A percentile compares a stretch with the other conserved stretches of the same genome.
Conservation (phyloP, 306 rosid species). For the Arachis stenosperma region DNA sequence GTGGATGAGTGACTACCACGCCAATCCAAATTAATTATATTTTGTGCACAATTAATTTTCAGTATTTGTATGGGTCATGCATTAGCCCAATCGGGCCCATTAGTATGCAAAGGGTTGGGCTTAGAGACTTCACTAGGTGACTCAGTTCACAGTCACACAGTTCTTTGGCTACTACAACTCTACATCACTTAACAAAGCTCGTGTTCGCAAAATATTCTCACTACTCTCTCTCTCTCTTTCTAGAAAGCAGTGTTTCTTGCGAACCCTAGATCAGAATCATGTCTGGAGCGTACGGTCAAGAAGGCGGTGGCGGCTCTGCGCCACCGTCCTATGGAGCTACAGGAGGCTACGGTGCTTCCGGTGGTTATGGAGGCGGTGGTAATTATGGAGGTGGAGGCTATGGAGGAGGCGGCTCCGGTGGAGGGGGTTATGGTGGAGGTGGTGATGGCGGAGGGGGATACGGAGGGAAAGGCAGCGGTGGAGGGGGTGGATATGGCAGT, state of each 20-base stretch:
- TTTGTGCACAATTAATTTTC: too few species aligned
- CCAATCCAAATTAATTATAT: too few species aligned
- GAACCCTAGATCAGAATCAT: slow-evolving; percentile 64
- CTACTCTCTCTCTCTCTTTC: slow-evolving; percentile 34
- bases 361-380: slow-evolving; percentile 59
- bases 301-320: slow-evolving; percentile 68
- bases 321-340: slow-evolving; percentile 72
- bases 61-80: not conserved
- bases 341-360: slow-evolving; percentile 51
- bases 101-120: not conserved
- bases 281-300: slow-evolving; percentile 95
- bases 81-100: not conserved
- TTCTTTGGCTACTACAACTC: not conserved
- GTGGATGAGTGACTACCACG: too few species aligned
- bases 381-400: slow-evolving; percentile 47
- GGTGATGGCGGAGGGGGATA: slow-evolving; percentile 49
- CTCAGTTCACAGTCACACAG: slow-evolving; percentile 4
- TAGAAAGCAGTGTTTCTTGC: slow-evolving; percentile 33
- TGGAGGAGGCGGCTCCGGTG: slow-evolving; percentile 41
- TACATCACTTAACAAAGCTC: not conserved
- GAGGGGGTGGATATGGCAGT: slow-evolving; percentile 50
- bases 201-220: slow-evolving; percentile 21
- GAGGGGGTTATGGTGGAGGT: slow-evolving; percentile 50
- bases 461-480: slow-evolving; percentile 44
- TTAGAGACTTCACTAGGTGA: not conserved